Percentiles rank a stretch among this genome's conserved stretches.
Conservation (phyloP, 2,329 filamentous ascomycete genomes). For the Fusarium torreyae region DNA sequence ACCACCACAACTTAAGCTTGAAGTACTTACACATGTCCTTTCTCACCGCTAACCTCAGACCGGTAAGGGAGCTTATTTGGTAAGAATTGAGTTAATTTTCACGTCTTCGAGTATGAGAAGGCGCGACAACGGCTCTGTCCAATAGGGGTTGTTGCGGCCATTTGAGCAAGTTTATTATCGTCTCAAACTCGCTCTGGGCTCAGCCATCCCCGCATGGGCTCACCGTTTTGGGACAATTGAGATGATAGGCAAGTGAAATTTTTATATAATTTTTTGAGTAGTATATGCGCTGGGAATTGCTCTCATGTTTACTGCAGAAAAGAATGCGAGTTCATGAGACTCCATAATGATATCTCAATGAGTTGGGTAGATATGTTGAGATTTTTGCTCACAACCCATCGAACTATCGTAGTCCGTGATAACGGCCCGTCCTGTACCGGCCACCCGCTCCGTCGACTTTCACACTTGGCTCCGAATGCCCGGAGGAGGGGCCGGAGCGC, state of each 20-base stretch:
- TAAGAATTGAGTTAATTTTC: background rate
- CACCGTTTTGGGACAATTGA: background rate
- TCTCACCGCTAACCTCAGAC: background rate
- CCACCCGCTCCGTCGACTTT: slow-evolving; percentile 32
- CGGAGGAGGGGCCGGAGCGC: slow-evolving; percentile 25
- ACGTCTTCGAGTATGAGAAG: slow-evolving; percentile 1
- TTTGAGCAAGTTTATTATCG: slow-evolving; percentile 61
- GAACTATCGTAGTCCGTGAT: background rate
- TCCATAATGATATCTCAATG: too few species aligned
- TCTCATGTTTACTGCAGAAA: background rate
- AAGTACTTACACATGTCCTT: background rate
- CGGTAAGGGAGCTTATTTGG: background rate
- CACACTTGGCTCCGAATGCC: slow-evolving; percentile 39
- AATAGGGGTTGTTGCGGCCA: slow-evolving; percentile 52
- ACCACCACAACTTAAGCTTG: background rate
- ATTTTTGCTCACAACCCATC: background rate
- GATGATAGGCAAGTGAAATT: slow-evolving; percentile 13
- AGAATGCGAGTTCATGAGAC: background rate
- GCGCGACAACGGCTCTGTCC: background rate
- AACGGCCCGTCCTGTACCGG: slow-evolving; percentile 9
- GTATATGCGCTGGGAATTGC: background rate
- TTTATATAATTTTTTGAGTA: background rate
- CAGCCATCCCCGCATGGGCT: slow-evolving; percentile 32
- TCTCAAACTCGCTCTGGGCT: slow-evolving; percentile 35
- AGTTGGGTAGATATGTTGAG: background rate